A percentile compares a stretch with the other conserved stretches of the same genome.
phyloP scores from a whole-genome alignment of 139 green algal genomes.

The Chlamydomonas eustigma region DNA sequence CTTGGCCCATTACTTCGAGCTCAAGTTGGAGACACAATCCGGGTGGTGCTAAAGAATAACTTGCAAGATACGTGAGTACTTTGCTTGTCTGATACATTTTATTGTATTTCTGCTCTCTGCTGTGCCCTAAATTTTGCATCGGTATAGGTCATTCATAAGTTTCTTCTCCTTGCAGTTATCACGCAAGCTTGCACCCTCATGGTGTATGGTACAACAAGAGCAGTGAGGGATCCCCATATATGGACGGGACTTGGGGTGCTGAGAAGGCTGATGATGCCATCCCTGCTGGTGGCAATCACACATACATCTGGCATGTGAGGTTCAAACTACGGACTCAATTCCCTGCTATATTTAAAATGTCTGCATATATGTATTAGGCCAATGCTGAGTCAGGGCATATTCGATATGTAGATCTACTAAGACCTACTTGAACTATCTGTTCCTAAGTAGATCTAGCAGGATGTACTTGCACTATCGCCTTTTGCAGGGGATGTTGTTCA shows the following conservation, averaged over 20 bases:
- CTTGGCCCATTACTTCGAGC: slow-evolving; percentile 60
- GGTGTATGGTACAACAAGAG: slow-evolving; percentile 69
- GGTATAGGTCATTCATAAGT: too few relatives aligned
- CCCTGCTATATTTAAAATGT: too few relatives aligned
- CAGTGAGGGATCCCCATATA: slow-evolving; percentile 61
- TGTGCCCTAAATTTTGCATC: background rate
- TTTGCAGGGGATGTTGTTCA: too few relatives aligned
- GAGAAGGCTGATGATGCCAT: slow-evolving; percentile 39
- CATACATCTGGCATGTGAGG: slow-evolving; percentile 46
- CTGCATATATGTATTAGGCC: too few relatives aligned
- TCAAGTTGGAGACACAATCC: slow-evolving; percentile 59
- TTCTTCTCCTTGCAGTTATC: slow-evolving; percentile 10
- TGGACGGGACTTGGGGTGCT: slow-evolving; percentile 38
- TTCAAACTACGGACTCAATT: too few relatives aligned
- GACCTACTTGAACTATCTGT: too few relatives aligned
- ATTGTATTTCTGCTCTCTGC: background rate
- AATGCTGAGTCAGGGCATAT: too few relatives aligned
- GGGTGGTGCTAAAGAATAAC: slow-evolving; percentile 38
- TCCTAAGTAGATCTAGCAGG: too few relatives aligned
- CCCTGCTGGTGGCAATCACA: slow-evolving; percentile 16
- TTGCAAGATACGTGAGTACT: slow-evolving; percentile 7
- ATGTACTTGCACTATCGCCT: too few relatives aligned
- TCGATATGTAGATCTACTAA: too few relatives aligned
- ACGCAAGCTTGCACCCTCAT: slow-evolving; percentile 58
- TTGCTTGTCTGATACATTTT: background rate